Evolutionary conservation across 768 basidiomycete species (phyloP).

Genomic region (Cytidiella melzeri): DNA sequence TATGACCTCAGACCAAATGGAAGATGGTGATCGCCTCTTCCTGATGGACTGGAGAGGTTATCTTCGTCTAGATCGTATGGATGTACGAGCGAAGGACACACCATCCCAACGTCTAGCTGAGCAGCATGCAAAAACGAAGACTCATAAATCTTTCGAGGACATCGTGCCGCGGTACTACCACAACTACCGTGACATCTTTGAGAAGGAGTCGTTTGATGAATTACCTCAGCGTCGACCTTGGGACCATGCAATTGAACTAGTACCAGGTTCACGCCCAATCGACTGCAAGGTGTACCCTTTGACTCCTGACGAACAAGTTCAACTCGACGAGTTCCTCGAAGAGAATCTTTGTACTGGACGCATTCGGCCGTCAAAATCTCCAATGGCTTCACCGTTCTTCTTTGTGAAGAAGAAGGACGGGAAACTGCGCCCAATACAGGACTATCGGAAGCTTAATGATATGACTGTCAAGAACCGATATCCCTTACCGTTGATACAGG

Average conservation of each 20-base stretch:
- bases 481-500: slow-evolving; percentile 29
- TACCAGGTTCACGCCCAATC: slow-evolving; percentile 5
- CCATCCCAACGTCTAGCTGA: too few species aligned
- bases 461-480: slow-evolving; percentile 30
- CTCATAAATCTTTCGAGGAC: slow-evolving; percentile 13
- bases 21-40: too few species aligned
- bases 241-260: slow-evolving; percentile 16
- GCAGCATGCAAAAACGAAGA: too few species aligned
- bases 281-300: slow-evolving; percentile 17
- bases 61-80: too few species aligned
- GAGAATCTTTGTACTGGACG: slow-evolving; percentile 17
- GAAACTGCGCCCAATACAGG: slow-evolving; percentile 18
- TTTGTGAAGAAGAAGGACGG: slow-evolving; percentile 28
- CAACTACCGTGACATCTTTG: slow-evolving; percentile 9
- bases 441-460: slow-evolving; percentile 25
- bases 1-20: too few species aligned
- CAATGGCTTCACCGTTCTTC: too few species aligned
- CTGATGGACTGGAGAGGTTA: too few species aligned
- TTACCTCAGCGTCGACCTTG: slow-evolving; percentile 13
- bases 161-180: slow-evolving; percentile 11
- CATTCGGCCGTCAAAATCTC: slow-evolving; percentile 17
- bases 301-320: slow-evolving; percentile 8
- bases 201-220: slow-evolving; percentile 1
- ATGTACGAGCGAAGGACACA: too few species aligned
- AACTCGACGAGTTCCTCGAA: slow-evolving; percentile 16